Conservation (phyloP, 2,329 filamentous ascomycete species). For the Rhinocladiella mackenziei region DNA sequence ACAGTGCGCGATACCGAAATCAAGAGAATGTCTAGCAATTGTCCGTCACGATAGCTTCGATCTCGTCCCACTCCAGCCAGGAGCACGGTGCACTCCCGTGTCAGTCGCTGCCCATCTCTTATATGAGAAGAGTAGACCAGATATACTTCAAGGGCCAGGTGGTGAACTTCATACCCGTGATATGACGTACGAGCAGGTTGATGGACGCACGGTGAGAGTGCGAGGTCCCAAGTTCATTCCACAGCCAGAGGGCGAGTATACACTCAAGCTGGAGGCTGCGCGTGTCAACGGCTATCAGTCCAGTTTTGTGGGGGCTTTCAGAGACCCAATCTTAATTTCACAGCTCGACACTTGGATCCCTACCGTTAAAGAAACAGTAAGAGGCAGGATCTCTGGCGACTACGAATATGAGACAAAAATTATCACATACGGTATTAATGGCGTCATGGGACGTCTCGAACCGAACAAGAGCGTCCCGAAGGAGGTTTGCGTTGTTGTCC, state of each 20-base stretch:
- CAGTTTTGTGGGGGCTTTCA: slow-evolving; percentile 46
- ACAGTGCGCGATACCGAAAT: slow-evolving; percentile 48
- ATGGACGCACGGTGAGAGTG: slow-evolving; percentile 35
- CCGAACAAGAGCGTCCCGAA: slow-evolving; percentile 27
- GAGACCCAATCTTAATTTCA: slow-evolving; percentile 46
- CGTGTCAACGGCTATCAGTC: slow-evolving; percentile 43
- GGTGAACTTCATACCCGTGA: slow-evolving; percentile 44
- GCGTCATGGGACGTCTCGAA: slow-evolving; percentile 37
- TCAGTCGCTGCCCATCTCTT: slow-evolving; percentile 53
- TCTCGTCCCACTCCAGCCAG: slow-evolving; percentile 41
- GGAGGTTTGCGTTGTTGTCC: slow-evolving; percentile 45
- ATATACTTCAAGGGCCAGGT: slow-evolving; percentile 49
- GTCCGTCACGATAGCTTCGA: slow-evolving; percentile 49
- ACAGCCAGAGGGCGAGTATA: slow-evolving; percentile 37
- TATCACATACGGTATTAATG: slow-evolving; percentile 47
- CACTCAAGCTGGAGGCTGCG: slow-evolving; percentile 50
- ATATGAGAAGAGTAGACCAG: slow-evolving; percentile 54
- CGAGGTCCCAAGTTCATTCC: slow-evolving; percentile 38
- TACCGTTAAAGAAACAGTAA: slow-evolving; percentile 30
- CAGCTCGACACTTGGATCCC: slow-evolving; percentile 41
- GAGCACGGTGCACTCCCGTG: slow-evolving; percentile 44
- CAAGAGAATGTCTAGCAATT: slow-evolving; percentile 41
- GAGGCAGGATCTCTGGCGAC: slow-evolving; percentile 17
- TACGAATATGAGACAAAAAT: slow-evolving; percentile 39
- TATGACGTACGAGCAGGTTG: slow-evolving; percentile 45